These are phyloP conservation scores for Apiospora phragmitis DNA, from an alignment of 2,329 filamentous ascomycete genomes.

Conservation along the genomic window DNA sequence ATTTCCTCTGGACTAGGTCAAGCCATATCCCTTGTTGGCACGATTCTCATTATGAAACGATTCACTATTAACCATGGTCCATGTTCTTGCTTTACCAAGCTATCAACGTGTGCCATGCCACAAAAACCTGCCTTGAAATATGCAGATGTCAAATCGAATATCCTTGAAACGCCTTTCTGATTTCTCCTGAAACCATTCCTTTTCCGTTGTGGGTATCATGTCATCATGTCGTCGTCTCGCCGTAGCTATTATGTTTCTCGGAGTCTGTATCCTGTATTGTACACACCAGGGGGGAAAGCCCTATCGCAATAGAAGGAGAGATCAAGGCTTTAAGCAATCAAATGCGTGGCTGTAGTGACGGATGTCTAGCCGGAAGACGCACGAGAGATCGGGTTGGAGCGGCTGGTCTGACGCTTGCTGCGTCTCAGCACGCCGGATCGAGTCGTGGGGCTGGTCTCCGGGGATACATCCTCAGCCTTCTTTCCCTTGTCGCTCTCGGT, in stretches of 20 bases:
- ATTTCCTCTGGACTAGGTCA: not conserved
- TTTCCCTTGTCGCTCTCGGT: not conserved
- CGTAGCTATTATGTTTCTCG: not conserved
- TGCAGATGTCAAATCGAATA: not conserved
- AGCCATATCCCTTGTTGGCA: not conserved
- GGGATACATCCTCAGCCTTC: not conserved
- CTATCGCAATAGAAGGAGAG: not conserved
- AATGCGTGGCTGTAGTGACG: not conserved
- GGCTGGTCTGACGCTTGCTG: not conserved
- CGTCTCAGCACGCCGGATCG: not conserved
- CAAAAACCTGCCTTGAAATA: not conserved
- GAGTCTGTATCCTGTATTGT: not conserved
- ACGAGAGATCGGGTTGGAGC: slow-evolving; percentile 1
- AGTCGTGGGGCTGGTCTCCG: not conserved
- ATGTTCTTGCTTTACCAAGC: not conserved
- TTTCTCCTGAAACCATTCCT: not conserved
- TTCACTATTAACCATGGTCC: not conserved
- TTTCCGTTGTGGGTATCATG: slow-evolving; percentile 1
- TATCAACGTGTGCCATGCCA: not conserved
- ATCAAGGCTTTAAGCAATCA: not conserved
- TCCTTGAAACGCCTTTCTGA: not conserved
- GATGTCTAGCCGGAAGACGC: not conserved
- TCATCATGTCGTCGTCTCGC: not conserved
- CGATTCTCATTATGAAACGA: not conserved
- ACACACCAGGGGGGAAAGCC: not conserved